Conservation (phyloP, 2,329 filamentous ascomycete genomes). For the Aspergillus versicolor region DNA sequence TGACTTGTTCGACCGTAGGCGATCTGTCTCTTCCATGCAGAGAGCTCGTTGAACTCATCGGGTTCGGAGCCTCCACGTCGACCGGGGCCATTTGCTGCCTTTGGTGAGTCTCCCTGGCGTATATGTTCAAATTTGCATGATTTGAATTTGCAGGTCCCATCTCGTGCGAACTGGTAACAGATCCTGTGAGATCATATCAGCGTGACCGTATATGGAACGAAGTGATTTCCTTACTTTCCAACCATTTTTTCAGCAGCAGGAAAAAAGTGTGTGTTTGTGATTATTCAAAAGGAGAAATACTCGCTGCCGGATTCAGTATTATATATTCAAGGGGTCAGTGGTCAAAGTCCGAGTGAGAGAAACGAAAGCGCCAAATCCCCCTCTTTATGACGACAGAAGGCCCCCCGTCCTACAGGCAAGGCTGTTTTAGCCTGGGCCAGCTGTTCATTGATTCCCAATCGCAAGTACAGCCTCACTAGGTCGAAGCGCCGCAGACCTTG, state of each 20-base stretch:
- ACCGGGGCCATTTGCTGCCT: not conserved
- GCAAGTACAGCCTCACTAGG: too few relatives aligned
- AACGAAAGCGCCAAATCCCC: not conserved
- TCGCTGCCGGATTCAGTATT: too few relatives aligned
- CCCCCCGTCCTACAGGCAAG: not conserved
- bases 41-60: not conserved
- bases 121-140: conserved; percentile 6
- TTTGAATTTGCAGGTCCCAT: conserved; percentile 9
- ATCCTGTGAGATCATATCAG: conserved; percentile 4
- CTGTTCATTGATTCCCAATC: not conserved
- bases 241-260: too few relatives aligned
- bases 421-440: not conserved
- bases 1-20: not conserved
- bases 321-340: too few relatives aligned
- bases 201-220: too few relatives aligned
- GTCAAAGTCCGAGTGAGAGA: not conserved
- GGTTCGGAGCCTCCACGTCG: not conserved
- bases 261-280: too few relatives aligned
- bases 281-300: too few relatives aligned
- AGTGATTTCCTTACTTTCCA: too few relatives aligned
- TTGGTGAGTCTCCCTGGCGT: not conserved
- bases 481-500: too few relatives aligned
- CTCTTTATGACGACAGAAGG: not conserved
- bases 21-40: conserved; percentile 9
- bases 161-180: conserved; percentile 12